phyloP scores from a whole-genome alignment of 805 yeast species.

The Soucietia sequanensis region DNA sequence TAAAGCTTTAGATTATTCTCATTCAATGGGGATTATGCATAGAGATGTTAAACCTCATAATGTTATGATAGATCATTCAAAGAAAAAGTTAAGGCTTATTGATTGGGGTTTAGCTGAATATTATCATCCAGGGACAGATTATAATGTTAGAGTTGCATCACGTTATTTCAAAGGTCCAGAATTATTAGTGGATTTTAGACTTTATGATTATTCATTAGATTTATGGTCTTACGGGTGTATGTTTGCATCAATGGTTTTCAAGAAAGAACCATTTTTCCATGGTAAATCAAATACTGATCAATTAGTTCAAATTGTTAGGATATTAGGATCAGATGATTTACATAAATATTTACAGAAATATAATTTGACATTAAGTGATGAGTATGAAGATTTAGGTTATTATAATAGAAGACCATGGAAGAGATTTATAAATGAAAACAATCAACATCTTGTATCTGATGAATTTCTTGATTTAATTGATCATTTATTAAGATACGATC shows the following conservation, averaged over 20 bases:
- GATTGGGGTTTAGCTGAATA: conserved; percentile 97
- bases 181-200: conserved; percentile 74
- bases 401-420: conserved; percentile 69
- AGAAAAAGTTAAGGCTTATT: conserved; percentile 63
- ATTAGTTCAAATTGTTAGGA: conserved; percentile 83
- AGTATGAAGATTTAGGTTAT: conserved; percentile 75
- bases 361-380: conserved; percentile 65
- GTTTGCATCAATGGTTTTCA: conserved; percentile 85
- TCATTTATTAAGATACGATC: conserved; percentile 75
- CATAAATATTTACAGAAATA: conserved; percentile 66
- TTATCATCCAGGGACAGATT: conserved; percentile 85
- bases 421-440: conserved; percentile 55
- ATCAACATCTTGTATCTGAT: conserved; percentile 50
- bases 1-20: conserved; percentile 81
- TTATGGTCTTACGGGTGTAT: conserved; percentile 91
- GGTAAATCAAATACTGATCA: conserved; percentile 92
- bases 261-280: conserved; percentile 89
- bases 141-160: conserved; percentile 89
- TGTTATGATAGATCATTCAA: conserved; percentile 83
- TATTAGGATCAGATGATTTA: conserved; percentile 80
- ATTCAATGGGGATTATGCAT: conserved; percentile 93
- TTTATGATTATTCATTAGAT: conserved; percentile 86
- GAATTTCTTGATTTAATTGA: conserved; percentile 71
- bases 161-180: conserved; percentile 94
- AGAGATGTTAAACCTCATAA: conserved; percentile 94